These are phyloP conservation scores for Ophiostoma triangulosporum DNA, from an alignment of 2,329 filamentous ascomycete genomes.

Conservation along the genomic window DNA sequence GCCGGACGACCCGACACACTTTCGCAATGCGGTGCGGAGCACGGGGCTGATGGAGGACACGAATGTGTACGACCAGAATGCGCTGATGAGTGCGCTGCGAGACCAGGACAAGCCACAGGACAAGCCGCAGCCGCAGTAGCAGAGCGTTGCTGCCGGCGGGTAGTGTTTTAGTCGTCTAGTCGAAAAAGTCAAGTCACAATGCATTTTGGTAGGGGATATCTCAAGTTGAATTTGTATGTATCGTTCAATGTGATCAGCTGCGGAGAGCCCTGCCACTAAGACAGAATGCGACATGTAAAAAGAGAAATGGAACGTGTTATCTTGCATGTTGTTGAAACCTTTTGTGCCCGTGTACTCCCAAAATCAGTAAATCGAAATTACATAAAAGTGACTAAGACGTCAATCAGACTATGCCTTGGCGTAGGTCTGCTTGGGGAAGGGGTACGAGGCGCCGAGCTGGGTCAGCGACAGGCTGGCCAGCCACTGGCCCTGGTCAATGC, in stretches of 20 bases:
- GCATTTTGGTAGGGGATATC: slow-evolving; percentile 15
- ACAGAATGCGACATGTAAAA: background rate
- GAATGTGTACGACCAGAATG: slow-evolving; percentile 14
- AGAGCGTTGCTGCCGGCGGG: background rate
- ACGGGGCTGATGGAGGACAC: slow-evolving; percentile 14
- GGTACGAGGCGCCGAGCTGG: slow-evolving; percentile 90
- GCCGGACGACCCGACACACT: slow-evolving; percentile 16
- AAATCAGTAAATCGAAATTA: background rate
- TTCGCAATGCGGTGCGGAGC: slow-evolving; percentile 14
- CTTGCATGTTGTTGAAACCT: slow-evolving; percentile 21
- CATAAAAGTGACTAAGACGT: too few species aligned
- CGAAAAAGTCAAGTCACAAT: background rate
- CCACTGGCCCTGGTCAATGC: slow-evolving; percentile 92
- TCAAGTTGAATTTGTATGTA: slow-evolving; percentile 21
- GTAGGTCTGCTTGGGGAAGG: slow-evolving; percentile 71
- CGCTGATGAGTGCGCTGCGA: slow-evolving; percentile 14
- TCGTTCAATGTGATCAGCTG: background rate
- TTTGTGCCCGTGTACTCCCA: slow-evolving; percentile 1
- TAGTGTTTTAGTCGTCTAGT: background rate
- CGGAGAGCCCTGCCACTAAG: background rate
- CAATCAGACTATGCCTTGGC: slow-evolving; percentile 22
- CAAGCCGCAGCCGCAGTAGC: background rate
- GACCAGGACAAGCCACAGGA: slow-evolving; percentile 1
- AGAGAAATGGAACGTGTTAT: slow-evolving; percentile 5
- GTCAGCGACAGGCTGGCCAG: slow-evolving; percentile 86